Base-by-base conservation (phyloP, 108 stramenopile species). In the Fistulifera solaris region DNA sequence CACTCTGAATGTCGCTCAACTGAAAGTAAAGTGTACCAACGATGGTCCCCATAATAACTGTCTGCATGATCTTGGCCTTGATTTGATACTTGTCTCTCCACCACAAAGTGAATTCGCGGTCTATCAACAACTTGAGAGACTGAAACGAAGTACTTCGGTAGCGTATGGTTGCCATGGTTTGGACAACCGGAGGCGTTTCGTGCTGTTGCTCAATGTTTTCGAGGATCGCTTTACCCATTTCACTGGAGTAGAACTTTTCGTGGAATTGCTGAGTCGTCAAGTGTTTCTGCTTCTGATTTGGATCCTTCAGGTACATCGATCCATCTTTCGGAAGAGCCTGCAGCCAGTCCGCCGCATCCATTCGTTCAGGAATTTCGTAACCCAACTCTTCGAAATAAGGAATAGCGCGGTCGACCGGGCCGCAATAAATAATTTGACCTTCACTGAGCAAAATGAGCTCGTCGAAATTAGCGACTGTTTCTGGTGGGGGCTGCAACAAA, bases 391-490 rank as follows among this genome's bases (percentile, higher is more conserved):
- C 52, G 43, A 94, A 89, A 43, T 88, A 64, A 38, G 25, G 31
- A 45, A 79, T 47, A 0, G 87, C 67, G 10, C 62, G 53, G 26
- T 79, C 83, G 21, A 89, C 70, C 8, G 81, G 83, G 7, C 94
- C 95, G n/a, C 79, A 73, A 59, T 86, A 92, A 24, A 95, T 72
- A 22, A 93, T 58, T 25, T 58, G 71, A 25, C 95, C 95, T 23
- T 83, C 62, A 59, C 79, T 75, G 19, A 96, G 57, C 48, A 96
- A 56, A 14, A 93, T 80, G 10, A 95, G 31, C 38, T 94, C 82
- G 57, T 95, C 94, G 65, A 96, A 96, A 8, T 28, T 40, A 5
- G 84, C 86, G 26, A 89, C 89, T n/a, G 87, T 87, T 72, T 95
- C 93, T 1, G 89, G 93, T 0, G 92, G 81, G 18, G 94, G 93